phyloP scores from a whole-genome alignment of 2,329 filamentous ascomycete genomes.

The Fusarium miscanthi region DNA sequence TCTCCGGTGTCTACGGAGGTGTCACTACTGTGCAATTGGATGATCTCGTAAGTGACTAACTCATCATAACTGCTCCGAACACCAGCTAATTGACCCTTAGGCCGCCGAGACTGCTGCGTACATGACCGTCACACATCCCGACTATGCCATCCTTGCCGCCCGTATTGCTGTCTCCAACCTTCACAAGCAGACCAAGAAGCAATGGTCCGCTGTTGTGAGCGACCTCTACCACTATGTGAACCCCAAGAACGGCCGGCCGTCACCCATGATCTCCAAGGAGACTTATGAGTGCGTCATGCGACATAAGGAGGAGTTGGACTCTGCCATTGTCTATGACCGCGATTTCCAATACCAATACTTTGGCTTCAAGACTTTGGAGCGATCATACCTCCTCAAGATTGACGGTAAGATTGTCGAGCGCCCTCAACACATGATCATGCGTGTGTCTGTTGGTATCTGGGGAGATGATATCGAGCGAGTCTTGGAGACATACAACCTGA shows the following conservation, averaged over 20 bases:
- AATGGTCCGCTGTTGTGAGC: conserved; percentile 94
- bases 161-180: conserved; percentile 99
- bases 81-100: conserved; percentile 59
- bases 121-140: conserved; percentile 99
- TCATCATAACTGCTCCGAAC: background rate
- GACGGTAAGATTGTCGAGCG: conserved; percentile 96
- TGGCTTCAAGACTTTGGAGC: conserved; percentile 98
- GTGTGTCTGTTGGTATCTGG: conserved; percentile 96
- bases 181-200: conserved; percentile 99
- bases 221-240: conserved; percentile 98
- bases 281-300: conserved; percentile 95
- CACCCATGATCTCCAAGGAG: conserved; percentile 94
- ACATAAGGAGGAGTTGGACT: conserved; percentile 97
- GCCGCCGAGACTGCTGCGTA: conserved; percentile 98
- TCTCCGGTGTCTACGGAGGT: conserved; percentile 98
- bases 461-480: conserved; percentile 94
- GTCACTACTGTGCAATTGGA: conserved; percentile 97
- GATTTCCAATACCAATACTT: conserved; percentile 99
- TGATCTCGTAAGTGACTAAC: conserved; percentile 79
- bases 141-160: conserved; percentile 97
- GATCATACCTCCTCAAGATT: conserved; percentile 95
- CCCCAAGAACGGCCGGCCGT: conserved; percentile 83
- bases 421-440: conserved; percentile 99
- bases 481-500: conserved; percentile 97
- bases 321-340: conserved; percentile 97